A percentile compares a stretch with the other conserved stretches of the same genome.
Evolutionary conservation across 441 rosid genomes (phyloP).

Genomic region (Gossypium gossypioides): DNA sequence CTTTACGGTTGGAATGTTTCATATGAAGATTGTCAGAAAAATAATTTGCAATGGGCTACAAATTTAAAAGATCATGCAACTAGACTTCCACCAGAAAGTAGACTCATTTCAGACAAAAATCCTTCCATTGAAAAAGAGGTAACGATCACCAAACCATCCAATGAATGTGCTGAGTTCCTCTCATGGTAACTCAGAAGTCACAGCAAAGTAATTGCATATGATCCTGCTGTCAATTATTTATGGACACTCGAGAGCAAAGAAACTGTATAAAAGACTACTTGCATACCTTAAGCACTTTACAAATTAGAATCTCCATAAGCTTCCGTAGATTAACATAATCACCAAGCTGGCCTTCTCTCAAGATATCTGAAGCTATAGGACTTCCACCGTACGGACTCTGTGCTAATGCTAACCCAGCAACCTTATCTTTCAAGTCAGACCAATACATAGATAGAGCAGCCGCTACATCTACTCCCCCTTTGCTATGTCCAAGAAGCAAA

Average conservation of each 20-base stretch:
- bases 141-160: neutral
- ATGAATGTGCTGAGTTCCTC: neutral
- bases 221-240: neutral
- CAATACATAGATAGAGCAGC: conserved; percentile 87
- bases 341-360: conserved; percentile 89
- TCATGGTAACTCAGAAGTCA: neutral
- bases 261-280: neutral
- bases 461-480: conserved; percentile 94
- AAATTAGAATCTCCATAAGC: conserved; percentile 76
- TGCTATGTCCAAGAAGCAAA: conserved; percentile 91
- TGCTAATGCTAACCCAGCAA: conserved; percentile 75
- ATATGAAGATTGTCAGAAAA: neutral
- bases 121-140: neutral
- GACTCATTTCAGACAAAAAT: neutral
- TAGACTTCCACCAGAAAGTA: neutral
- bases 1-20: conserved; percentile 25
- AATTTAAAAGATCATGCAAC: neutral
- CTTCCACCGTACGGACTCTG: conserved; percentile 96
- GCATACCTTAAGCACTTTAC: conserved; percentile 87
- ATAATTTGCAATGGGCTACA: neutral
- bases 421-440: conserved; percentile 87
- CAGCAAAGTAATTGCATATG: conserved; percentile 4
- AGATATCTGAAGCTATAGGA: conserved; percentile 84
- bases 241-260: neutral
- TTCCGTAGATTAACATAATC: conserved; percentile 74